phyloP scores from a whole-genome alignment of 106 monocot species.

The Alisma plantagoaquatica region DNA sequence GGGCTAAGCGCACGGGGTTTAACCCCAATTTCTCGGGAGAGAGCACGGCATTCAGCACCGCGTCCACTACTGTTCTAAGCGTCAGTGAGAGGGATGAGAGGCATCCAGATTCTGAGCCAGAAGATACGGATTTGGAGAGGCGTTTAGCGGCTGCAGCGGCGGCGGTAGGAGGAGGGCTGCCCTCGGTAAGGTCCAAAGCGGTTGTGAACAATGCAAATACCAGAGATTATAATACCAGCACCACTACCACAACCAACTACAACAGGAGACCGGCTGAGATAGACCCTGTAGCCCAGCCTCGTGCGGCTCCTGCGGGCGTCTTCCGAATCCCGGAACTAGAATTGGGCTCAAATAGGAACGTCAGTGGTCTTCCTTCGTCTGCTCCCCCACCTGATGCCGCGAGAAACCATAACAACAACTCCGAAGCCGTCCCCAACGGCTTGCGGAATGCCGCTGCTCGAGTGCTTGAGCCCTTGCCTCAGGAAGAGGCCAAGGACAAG shows the following conservation, averaged over 20 bases:
- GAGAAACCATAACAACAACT: too few relatives aligned
- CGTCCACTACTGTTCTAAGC: too few relatives aligned
- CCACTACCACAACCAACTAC: too few relatives aligned
- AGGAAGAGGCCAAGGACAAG: slow-evolving; percentile 17
- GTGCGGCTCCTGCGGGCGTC: too few relatives aligned
- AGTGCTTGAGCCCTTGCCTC: neutral
- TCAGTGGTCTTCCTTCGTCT: slow-evolving; percentile 4
- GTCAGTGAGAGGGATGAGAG: neutral
- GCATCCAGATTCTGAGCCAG: neutral
- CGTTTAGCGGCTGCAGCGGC: neutral
- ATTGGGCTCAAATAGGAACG: too few relatives aligned
- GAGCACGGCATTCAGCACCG: slow-evolving; percentile 20
- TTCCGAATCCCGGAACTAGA: too few relatives aligned
- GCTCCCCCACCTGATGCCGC: slow-evolving; percentile 5
- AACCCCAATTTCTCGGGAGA: slow-evolving; percentile 64
- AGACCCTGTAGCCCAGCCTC: too few relatives aligned
- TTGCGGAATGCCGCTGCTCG: slow-evolving; percentile 4
- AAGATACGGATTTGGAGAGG: neutral
- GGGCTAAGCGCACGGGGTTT: slow-evolving; percentile 91
- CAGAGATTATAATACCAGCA: too few relatives aligned
- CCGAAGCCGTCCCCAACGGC: slow-evolving; percentile 2
- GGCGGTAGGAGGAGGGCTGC: slow-evolving; percentile 6
- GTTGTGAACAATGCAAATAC: slow-evolving; percentile 1
- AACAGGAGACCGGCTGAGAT: too few relatives aligned
- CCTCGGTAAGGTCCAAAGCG: slow-evolving; percentile 12